Conservation (phyloP, 768 basidiomycete genomes). For the Cyclocybe aegerita region DNA sequence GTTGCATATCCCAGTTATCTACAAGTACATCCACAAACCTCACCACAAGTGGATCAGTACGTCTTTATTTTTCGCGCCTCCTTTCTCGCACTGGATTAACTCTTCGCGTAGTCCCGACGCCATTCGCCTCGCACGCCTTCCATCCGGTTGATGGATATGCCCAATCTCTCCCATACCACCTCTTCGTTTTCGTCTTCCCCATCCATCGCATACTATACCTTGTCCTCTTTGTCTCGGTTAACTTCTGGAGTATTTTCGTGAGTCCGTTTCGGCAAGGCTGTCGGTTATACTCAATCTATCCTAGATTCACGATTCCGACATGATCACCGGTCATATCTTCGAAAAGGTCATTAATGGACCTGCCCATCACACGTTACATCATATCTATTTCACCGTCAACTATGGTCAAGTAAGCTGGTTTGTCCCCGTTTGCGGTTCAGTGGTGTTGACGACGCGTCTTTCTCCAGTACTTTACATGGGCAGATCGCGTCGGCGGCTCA, state of each 20-base stretch:
- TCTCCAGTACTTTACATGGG: conserved; percentile 94
- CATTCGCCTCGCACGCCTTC: conserved; percentile 97
- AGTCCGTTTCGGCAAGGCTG: conserved; percentile 22
- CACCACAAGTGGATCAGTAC: conserved; percentile 98
- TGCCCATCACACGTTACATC: conserved; percentile 96
- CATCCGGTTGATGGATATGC: conserved; percentile 93
- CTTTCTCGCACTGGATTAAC: conserved; percentile 3
- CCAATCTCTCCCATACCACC: conserved; percentile 94
- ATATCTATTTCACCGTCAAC: conserved; percentile 95
- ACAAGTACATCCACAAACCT: conserved; percentile 93
- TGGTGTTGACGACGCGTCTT: conserved; percentile 13
- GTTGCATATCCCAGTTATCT: conserved; percentile 81
- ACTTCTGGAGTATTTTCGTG: conserved; percentile 92
- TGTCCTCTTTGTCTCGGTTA: conserved; percentile 85
- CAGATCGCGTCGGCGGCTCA: conserved; percentile 78
- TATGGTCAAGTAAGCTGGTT: conserved; percentile 73
- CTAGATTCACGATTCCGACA: conserved; percentile 98
- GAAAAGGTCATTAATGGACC: conserved; percentile 97
- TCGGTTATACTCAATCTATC: neutral
- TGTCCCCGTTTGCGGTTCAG: neutral
- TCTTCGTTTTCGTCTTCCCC: conserved; percentile 89
- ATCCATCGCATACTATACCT: conserved; percentile 85
- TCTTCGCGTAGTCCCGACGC: conserved; percentile 76
- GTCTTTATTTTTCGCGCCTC: conserved; percentile 29
- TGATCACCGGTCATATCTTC: conserved; percentile 89